phyloP scores from a whole-genome alignment of 768 basidiomycete genomes.

The Auricularia heimuer region DNA sequence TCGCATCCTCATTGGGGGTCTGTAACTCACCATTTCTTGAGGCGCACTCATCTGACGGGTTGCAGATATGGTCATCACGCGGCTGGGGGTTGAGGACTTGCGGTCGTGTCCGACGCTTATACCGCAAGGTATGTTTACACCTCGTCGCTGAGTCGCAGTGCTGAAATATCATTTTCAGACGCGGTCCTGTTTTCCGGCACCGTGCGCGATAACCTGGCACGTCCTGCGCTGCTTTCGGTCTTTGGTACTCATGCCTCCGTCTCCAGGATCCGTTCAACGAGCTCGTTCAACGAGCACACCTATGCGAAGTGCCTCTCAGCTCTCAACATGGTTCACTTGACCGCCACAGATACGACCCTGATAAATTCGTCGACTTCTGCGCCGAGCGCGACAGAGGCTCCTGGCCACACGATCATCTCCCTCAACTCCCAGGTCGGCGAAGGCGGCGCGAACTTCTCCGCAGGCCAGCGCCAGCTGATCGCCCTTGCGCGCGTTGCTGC shows the following conservation, averaged over 20 bases:
- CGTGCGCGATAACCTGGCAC: background rate
- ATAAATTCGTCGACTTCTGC: background rate
- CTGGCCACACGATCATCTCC: constrained; percentile 42
- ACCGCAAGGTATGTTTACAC: background rate
- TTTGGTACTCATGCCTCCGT: background rate
- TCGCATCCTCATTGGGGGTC: constrained; percentile 50
- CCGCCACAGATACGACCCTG: background rate
- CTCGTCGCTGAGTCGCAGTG: no score
- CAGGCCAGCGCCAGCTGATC: constrained; percentile 83
- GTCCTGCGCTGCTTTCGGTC: background rate
- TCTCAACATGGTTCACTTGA: constrained; percentile 71
- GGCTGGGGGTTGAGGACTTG: constrained; percentile 55
- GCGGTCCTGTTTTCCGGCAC: constrained; percentile 6
- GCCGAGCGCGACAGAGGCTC: constrained; percentile 13
- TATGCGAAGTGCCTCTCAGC: constrained; percentile 76
- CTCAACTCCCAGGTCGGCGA: constrained; percentile 74
- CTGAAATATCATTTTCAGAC: background rate
- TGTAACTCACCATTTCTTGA: background rate
- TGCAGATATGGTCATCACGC: constrained; percentile 50
- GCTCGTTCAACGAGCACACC: constrained; percentile 51
- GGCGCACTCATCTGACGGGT: background rate
- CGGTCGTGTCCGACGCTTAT: constrained; percentile 41
- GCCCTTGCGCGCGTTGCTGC: constrained; percentile 75
- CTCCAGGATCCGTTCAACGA: constrained; percentile 36
- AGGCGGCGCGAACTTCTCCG: constrained; percentile 85